These are phyloP conservation scores for Orbilia ellipsospora DNA, from an alignment of 2,329 filamentous ascomycete species.

Conservation along the genomic window DNA sequence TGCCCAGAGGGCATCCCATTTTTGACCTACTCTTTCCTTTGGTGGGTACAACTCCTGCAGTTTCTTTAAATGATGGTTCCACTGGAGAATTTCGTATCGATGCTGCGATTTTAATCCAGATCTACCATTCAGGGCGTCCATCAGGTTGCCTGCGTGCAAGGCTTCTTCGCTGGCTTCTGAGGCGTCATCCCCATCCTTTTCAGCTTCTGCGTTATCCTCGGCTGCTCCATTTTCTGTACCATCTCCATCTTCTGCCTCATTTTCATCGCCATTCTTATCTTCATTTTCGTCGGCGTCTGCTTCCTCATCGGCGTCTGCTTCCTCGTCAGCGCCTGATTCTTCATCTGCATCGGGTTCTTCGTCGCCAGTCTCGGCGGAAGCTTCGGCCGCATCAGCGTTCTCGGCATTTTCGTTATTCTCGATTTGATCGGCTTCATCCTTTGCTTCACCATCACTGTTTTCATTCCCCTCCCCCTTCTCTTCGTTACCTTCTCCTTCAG, in stretches of 20 bases:
- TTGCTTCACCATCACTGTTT: background rate
- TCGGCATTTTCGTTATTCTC: background rate
- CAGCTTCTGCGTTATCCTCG: background rate
- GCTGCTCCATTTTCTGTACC: background rate
- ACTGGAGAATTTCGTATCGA: slow-evolving; percentile 37
- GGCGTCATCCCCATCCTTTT: background rate
- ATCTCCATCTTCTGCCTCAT: background rate
- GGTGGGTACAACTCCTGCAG: slow-evolving; percentile 32
- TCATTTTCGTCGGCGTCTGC: too few relatives aligned
- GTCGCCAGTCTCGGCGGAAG: too few relatives aligned
- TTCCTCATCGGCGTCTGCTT: too few relatives aligned
- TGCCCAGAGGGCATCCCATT: slow-evolving; percentile 40
- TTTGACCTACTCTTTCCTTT: slow-evolving; percentile 34
- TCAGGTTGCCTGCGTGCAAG: background rate
- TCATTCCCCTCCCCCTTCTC: background rate
- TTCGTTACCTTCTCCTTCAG: slow-evolving; percentile 5
- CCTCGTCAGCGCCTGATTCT: too few relatives aligned
- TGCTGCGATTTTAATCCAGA: slow-evolving; percentile 10
- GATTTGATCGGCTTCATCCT: background rate
- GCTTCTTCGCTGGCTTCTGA: slow-evolving; percentile 1
- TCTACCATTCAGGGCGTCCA: background rate
- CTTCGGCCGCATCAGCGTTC: background rate
- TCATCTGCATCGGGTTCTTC: too few relatives aligned
- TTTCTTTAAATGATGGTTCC: slow-evolving; percentile 39
- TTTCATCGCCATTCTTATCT: background rate